These are phyloP conservation scores for Rhizopogon roseolus DNA, from an alignment of 768 basidiomycete species.

Conservation along the genomic window DNA sequence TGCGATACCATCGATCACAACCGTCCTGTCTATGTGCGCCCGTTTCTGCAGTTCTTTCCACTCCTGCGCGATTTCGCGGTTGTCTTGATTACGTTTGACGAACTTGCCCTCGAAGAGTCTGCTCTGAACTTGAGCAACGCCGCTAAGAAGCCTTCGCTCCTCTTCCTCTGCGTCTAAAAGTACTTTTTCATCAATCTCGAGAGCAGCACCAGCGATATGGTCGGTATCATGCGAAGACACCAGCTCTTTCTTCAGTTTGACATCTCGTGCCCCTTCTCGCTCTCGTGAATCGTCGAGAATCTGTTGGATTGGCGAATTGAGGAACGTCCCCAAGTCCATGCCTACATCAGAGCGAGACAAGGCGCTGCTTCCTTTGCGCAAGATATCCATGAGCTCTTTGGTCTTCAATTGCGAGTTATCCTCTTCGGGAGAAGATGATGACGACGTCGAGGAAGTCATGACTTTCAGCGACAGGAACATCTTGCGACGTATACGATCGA, in stretches of 20 bases:
- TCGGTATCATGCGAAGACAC: constrained; percentile 13
- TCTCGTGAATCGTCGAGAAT: constrained; percentile 43
- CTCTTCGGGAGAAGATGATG: constrained; percentile 13
- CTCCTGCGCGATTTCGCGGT: constrained; percentile 39
- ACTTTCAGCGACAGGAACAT: constrained; percentile 62
- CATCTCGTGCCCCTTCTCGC: constrained; percentile 38
- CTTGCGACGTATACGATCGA: constrained; percentile 67
- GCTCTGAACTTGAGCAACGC: constrained; percentile 55
- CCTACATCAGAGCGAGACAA: constrained; percentile 35
- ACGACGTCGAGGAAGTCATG: constrained; percentile 38
- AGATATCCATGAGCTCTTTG: constrained; percentile 48
- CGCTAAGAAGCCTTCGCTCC: constrained; percentile 44
- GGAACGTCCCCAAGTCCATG: constrained; percentile 38
- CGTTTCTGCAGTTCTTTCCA: constrained; percentile 46
- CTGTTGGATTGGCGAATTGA: constrained; percentile 36
- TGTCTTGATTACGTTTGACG: constrained; percentile 27
- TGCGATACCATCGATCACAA: constrained; percentile 33
- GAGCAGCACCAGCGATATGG: not conserved
- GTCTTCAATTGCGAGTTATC: constrained; percentile 30
- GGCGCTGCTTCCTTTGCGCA: constrained; percentile 55
- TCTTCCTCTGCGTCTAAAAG: constrained; percentile 47
- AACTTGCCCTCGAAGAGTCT: constrained; percentile 54
- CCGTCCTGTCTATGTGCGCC: constrained; percentile 33
- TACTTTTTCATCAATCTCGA: constrained; percentile 17
- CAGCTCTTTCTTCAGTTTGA: constrained; percentile 39